Evolutionary conservation across 805 yeast genomes (phyloP).

Genomic region (Hermanozyma aechmeae): DNA sequence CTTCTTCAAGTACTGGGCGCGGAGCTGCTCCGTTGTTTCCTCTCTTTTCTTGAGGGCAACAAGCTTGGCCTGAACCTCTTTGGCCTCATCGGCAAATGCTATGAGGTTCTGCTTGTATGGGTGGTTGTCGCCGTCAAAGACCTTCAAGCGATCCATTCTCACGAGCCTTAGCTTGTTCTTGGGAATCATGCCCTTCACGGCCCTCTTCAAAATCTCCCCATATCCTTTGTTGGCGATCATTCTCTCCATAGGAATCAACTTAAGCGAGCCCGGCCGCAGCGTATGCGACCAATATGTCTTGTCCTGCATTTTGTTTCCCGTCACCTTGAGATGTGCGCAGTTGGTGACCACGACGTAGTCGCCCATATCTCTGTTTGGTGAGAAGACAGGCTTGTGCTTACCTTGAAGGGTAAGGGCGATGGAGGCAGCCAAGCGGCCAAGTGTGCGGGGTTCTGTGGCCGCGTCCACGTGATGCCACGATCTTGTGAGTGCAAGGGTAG

Average conservation of each 20-base stretch:
- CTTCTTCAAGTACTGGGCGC: slow-evolving; percentile 22
- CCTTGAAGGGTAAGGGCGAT: slow-evolving; percentile 88
- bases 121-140: slow-evolving; percentile 80
- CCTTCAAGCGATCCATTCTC: slow-evolving; percentile 76
- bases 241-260: slow-evolving; percentile 72
- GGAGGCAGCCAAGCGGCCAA: slow-evolving; percentile 86
- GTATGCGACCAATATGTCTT: slow-evolving; percentile 87
- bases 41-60: slow-evolving; percentile 28
- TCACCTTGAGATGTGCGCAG: slow-evolving; percentile 69
- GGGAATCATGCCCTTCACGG: slow-evolving; percentile 95
- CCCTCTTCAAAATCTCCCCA: slow-evolving; percentile 75
- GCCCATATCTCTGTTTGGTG: slow-evolving; percentile 71
- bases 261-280: slow-evolving; percentile 81
- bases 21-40: slow-evolving; percentile 20
- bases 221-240: slow-evolving; percentile 73
- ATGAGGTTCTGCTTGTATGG: slow-evolving; percentile 78
- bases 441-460: slow-evolving; percentile 71
- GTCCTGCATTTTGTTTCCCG: slow-evolving; percentile 76
- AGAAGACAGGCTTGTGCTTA: slow-evolving; percentile 90
- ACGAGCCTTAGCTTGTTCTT: slow-evolving; percentile 73
- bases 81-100: slow-evolving; percentile 77
- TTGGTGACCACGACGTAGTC: slow-evolving; percentile 96
- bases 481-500: slow-evolving; percentile 71
- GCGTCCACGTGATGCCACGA: slow-evolving; percentile 95
- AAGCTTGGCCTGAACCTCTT: slow-evolving; percentile 36